A percentile compares a stretch with the other conserved stretches of the same genome.
phyloP scores from a whole-genome alignment of 2,329 filamentous ascomycete genomes.

The Xylaria sp. region DNA sequence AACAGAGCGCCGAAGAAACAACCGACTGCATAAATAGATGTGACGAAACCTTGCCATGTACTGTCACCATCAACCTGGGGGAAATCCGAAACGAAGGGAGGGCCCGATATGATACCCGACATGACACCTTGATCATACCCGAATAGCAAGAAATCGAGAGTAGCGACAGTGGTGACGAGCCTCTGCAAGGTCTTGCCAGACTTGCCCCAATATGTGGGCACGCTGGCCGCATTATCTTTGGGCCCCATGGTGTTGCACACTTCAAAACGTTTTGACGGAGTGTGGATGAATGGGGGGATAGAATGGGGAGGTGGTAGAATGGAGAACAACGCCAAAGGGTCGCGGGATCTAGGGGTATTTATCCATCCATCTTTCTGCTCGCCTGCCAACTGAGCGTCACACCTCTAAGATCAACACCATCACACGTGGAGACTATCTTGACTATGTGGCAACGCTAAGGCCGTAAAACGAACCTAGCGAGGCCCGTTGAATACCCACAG shows the following conservation, averaged over 20 bases:
- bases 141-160: slow-evolving; percentile 45
- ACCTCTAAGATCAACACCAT: slow-evolving; percentile 11
- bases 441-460: slow-evolving; percentile 18
- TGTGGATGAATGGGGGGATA: slow-evolving; percentile 19
- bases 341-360: slow-evolving; percentile 19
- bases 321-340: slow-evolving; percentile 9
- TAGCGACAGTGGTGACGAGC: slow-evolving; percentile 45
- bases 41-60: slow-evolving; percentile 52
- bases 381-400: not conserved
- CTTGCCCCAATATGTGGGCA: slow-evolving; percentile 48
- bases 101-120: slow-evolving; percentile 47
- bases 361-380: slow-evolving; percentile 6
- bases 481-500: slow-evolving; percentile 32
- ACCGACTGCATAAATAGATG: slow-evolving; percentile 55
- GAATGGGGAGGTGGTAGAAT: slow-evolving; percentile 9
- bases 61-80: slow-evolving; percentile 47
- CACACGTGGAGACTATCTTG: slow-evolving; percentile 19
- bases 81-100: slow-evolving; percentile 45
- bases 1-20: slow-evolving; percentile 55
- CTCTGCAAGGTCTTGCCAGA: slow-evolving; percentile 45
- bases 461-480: slow-evolving; percentile 20
- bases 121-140: slow-evolving; percentile 50
- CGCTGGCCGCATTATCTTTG: slow-evolving; percentile 44
- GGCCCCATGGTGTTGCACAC: slow-evolving; percentile 40
- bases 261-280: slow-evolving; percentile 1